Base-by-base conservation (phyloP, 352 stramenopile genomes). In the Hyaloperonospora brassicae region DNA sequence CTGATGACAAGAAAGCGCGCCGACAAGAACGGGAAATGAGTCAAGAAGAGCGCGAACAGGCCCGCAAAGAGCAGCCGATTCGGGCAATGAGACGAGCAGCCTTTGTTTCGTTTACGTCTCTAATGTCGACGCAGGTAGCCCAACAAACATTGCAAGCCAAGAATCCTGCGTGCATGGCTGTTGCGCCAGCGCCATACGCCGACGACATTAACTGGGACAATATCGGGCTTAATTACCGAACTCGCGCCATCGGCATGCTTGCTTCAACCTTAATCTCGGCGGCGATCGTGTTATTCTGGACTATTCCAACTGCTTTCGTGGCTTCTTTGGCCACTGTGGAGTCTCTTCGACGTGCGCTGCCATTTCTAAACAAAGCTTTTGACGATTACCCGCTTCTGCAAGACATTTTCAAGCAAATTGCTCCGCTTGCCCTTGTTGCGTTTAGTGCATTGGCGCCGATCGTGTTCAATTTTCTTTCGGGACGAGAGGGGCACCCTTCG, bases 131-230 rank as follows among this genome's bases (percentile, higher is more conserved):
- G 8, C 82, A 92, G 36, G 68, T 83, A 13, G 78, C 76, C 6
- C 79, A 90, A 58, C 79, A 92, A 40, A 69, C 76, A 3, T 59
- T 90, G 2, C 78, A 90, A 46, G 68, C 70, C 4, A 72, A 76
- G 27, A 64, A 88, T 40, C 73, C 76, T 13, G 62, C 79, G 25
- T 61, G 66, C 30, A 76, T 90, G 73, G 55, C 62, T 25, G 62
- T 87, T 27, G 52, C 62, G 5, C 57, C 77, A 2, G 82, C 82
- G 13, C 79, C 82, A 1, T 64, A 89, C 45, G 58, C 64, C 2
- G 64, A 79, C 34, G 82, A 92, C 47, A 76, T 90, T n/a, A 72
- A 85, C 23, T 92, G 82, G 82, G 62, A 72, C 25, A 92, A 90
- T 47, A 71, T 92, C 52, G 82, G 79, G 0, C 60, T 84, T 0